Conservation (phyloP, 441 rosid genomes). For the Euphorbia schlechtendalii region DNA sequence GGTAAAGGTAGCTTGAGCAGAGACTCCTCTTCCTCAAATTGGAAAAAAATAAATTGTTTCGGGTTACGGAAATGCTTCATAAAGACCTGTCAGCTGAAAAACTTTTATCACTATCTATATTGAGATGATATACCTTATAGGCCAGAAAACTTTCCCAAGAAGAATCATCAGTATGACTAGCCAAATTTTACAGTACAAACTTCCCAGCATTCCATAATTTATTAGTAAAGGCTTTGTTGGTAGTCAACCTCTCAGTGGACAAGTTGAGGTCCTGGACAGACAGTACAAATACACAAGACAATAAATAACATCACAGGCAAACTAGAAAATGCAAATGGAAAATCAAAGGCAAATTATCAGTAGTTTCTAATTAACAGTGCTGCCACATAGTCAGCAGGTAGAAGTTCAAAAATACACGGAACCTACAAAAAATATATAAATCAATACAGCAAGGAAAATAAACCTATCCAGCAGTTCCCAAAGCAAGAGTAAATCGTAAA, state of each 20-base stretch:
- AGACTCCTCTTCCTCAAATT: too few species aligned
- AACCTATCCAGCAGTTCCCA: conserved; percentile 99
- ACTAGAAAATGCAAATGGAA: too few species aligned
- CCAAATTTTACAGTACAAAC: conserved; percentile 78
- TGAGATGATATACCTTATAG: conserved; percentile 40
- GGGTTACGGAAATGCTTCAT: conserved; percentile 4
- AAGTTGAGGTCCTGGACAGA: conserved; percentile 77
- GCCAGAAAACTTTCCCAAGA: conserved; percentile 66
- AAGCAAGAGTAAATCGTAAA: conserved; percentile 75
- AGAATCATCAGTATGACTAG: conserved; percentile 54
- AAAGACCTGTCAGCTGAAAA: conserved; percentile 2
- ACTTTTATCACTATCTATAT: too few species aligned
- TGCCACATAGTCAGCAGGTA: too few species aligned
- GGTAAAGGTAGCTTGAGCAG: too few species aligned
- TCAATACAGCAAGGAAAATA: conserved; percentile 23
- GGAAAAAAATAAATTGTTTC: conserved; percentile 17
- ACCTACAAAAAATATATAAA: too few species aligned
- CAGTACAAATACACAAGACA: conserved; percentile 15
- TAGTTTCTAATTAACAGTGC: too few species aligned
- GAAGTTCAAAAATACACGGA: too few species aligned
- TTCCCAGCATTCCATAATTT: conserved; percentile 99
- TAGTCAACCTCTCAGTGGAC: conserved; percentile 86
- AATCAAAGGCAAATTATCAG: too few species aligned
- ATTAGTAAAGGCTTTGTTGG: conserved; percentile 93
- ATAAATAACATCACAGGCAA: conserved; percentile 21